Percentiles rank a stretch among this genome's conserved stretches.
Conservation (phyloP, 192 early-diverging fungal genomes). For the Coemansia sp. region DNA sequence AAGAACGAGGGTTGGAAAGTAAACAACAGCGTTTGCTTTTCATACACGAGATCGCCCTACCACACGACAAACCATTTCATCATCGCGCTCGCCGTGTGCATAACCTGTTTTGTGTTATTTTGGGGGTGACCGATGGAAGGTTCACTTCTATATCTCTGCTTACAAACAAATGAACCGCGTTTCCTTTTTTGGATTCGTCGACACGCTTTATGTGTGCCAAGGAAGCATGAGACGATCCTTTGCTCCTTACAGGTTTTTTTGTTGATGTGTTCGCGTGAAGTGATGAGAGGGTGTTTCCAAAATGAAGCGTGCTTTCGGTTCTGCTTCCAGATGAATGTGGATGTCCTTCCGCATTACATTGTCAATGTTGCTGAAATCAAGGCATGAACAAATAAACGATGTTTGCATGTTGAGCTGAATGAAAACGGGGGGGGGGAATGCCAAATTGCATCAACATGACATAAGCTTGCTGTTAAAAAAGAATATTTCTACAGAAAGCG, state of each 20-base stretch:
- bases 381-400: not conserved
- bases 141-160: not conserved
- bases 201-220: too few relatives aligned
- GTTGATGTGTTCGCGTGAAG: too few relatives aligned
- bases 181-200: too few relatives aligned
- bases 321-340: too few relatives aligned
- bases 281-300: too few relatives aligned
- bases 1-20: not conserved
- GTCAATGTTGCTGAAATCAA: too few relatives aligned
- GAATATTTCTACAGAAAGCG: too few relatives aligned
- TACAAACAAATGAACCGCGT: not conserved
- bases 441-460: not conserved
- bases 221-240: too few relatives aligned
- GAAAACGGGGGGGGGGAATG: not conserved
- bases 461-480: not conserved
- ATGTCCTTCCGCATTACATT: too few relatives aligned
- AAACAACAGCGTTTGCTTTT: not conserved
- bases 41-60: too few relatives aligned
- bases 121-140: not conserved
- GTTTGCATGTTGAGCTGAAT: not conserved
- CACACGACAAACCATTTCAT: not conserved
- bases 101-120: not conserved
- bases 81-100: not conserved
- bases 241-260: too few relatives aligned
- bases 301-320: too few relatives aligned